Percentiles rank a stretch among this genome's conserved stretches.
These are phyloP conservation scores for Fusarium liriodendri DNA, from an alignment of 2,329 filamentous ascomycete genomes.

Conservation along the genomic window DNA sequence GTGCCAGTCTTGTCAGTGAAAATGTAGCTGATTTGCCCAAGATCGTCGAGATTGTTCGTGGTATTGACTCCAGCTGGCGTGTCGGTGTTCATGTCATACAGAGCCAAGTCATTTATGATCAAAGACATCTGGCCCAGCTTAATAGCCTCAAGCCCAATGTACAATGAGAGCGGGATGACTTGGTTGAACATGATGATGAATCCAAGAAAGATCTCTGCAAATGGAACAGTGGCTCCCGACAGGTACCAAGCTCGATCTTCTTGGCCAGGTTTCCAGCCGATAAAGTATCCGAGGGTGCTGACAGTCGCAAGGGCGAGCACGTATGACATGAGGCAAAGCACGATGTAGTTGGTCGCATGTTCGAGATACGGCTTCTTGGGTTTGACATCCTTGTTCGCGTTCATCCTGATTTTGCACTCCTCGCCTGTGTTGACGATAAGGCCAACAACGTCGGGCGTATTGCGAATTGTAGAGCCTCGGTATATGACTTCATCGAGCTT, in stretches of 20 bases:
- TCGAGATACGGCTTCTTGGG: neutral
- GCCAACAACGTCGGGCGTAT: conserved; percentile 74
- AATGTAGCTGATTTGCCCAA: neutral
- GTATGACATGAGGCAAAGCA: neutral
- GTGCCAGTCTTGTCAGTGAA: neutral
- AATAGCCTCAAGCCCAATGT: neutral
- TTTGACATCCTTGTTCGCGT: neutral
- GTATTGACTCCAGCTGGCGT: neutral
- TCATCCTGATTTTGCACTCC: conserved; percentile 9
- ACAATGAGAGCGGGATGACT: neutral
- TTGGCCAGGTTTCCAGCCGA: neutral
- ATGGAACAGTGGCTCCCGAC: neutral
- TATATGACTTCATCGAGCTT: conserved; percentile 10
- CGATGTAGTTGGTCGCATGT: neutral
- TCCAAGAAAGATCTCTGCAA: neutral
- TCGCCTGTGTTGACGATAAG: conserved; percentile 8
- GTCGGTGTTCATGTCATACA: neutral
- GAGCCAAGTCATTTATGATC: neutral
- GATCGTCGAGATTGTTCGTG: neutral
- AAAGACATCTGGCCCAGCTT: neutral
- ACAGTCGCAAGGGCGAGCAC: neutral
- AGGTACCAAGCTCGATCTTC: neutral
- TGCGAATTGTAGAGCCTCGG: conserved; percentile 64
- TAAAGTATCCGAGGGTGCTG: neutral
- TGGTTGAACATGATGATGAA: neutral